Evolutionary conservation across 768 basidiomycete genomes (phyloP).

Genomic region (Mycena vulgaris): DNA sequence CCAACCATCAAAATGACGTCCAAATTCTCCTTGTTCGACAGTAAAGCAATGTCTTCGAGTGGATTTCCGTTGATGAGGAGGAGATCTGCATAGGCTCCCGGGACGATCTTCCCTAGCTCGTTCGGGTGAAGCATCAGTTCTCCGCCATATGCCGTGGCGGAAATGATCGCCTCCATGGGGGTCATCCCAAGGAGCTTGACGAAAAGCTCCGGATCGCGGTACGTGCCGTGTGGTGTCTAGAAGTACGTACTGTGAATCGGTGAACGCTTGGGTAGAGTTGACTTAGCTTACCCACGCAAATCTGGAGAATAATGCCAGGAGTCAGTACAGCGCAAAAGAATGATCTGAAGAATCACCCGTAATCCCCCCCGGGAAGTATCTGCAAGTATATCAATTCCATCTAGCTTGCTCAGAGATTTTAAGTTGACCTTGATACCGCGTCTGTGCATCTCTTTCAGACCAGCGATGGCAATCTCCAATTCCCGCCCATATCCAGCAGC

Average conservation of each 20-base stretch:
- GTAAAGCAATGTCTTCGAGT: slow-evolving; percentile 50
- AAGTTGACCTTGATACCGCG: slow-evolving; percentile 47
- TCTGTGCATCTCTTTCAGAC: slow-evolving; percentile 53
- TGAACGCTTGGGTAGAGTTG: neutral
- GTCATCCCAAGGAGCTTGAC: slow-evolving; percentile 52
- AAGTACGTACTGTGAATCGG: slow-evolving; percentile 2
- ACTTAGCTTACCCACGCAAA: slow-evolving; percentile 28
- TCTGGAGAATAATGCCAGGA: neutral
- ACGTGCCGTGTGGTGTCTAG: slow-evolving; percentile 55
- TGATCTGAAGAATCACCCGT: slow-evolving; percentile 46
- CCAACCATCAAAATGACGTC: slow-evolving; percentile 53
- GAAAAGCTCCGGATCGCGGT: slow-evolving; percentile 54
- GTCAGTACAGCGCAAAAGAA: neutral
- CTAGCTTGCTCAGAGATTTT: too few species aligned
- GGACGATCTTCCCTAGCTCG: slow-evolving; percentile 53
- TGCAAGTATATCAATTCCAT: neutral
- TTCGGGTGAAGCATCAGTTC: slow-evolving; percentile 54
- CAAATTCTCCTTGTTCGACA: slow-evolving; percentile 49
- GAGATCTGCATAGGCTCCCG: slow-evolving; percentile 55
- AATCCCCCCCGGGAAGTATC: slow-evolving; percentile 55
- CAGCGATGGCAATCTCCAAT: slow-evolving; percentile 50
- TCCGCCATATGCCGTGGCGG: slow-evolving; percentile 53
- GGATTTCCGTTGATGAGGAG: slow-evolving; percentile 55
- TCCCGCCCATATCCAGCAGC: slow-evolving; percentile 48
- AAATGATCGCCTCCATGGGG: slow-evolving; percentile 55